Percentiles rank a stretch among this genome's conserved stretches.
Conservation (phyloP, 768 basidiomycete species). For the Tricholoma furcatifolium region DNA sequence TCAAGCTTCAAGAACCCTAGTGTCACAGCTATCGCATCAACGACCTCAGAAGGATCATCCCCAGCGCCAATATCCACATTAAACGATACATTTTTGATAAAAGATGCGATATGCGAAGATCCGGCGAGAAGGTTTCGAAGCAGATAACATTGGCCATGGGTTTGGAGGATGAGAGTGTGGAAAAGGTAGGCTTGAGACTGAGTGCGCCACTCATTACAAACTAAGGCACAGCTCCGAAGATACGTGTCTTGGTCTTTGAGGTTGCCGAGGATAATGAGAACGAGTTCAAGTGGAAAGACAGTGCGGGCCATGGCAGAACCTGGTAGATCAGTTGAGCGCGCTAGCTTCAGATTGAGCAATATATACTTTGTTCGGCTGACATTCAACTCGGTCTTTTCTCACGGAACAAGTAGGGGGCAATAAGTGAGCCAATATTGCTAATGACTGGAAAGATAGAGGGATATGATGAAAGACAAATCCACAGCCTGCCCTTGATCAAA, state of each 20-base stretch:
- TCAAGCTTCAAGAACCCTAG: constrained; percentile 3
- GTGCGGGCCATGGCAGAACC: not conserved
- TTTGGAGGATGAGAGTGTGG: not conserved
- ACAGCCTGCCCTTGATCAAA: not conserved
- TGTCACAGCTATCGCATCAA: not conserved
- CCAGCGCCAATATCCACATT: not conserved
- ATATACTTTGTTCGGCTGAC: not conserved
- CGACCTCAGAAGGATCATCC: not conserved
- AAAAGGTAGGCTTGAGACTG: constrained; percentile 9
- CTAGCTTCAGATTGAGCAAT: not conserved
- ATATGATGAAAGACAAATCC: not conserved
- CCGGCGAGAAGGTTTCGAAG: not conserved
- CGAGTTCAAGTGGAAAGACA: constrained; percentile 3
- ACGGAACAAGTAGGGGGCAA: not conserved
- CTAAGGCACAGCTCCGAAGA: constrained; percentile 7
- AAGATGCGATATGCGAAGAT: constrained; percentile 1
- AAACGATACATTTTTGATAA: constrained; percentile 3
- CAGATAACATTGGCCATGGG: constrained; percentile 3
- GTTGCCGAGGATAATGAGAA: constrained; percentile 4
- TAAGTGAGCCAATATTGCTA: too few species aligned
- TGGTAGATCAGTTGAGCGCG: not conserved
- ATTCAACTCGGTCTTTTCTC: not conserved
- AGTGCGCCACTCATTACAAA: constrained; percentile 8
- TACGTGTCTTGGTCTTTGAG: constrained; percentile 1
- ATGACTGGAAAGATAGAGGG: not conserved